Conservation (phyloP, 306 rosid genomes). For the Casuarina glauca region DNA sequence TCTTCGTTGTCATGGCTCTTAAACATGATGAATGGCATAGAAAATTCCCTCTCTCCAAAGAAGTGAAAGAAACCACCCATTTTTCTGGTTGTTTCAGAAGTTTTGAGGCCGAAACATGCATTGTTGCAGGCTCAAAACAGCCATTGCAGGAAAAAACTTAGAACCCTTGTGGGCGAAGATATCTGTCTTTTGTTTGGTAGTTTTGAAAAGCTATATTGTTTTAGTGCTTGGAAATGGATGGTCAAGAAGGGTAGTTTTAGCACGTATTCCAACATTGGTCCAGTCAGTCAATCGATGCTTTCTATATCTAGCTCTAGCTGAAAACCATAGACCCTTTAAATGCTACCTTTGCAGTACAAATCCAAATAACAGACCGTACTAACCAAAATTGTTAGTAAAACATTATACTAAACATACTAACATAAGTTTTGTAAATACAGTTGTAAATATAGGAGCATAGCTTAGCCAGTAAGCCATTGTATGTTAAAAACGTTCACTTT, state of each 20-base stretch:
- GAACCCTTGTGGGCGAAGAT: background rate
- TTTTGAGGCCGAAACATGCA: background rate
- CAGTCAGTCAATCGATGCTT: no score
- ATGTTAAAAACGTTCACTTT: no score
- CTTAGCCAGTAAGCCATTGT: no score
- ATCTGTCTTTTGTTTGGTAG: background rate
- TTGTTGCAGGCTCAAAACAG: background rate
- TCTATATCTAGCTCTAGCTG: no score
- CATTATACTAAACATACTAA: no score
- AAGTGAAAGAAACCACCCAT: background rate
- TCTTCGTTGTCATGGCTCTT: background rate
- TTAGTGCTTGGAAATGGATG: background rate
- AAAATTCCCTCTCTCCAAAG: background rate
- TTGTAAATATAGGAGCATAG: no score
- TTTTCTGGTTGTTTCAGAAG: background rate
- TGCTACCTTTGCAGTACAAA: no score
- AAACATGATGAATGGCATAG: background rate
- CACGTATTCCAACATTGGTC: background rate
- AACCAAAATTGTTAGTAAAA: no score
- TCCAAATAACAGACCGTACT: no score
- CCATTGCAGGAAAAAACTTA: background rate
- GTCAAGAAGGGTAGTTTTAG: background rate
- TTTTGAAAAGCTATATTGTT: background rate
- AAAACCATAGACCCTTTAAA: no score
- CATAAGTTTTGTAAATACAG: no score